Evolutionary conservation across 1,284 basidiomycete genomes (phyloP).

Genomic region (Tranzscheliella williamsii): DNA sequence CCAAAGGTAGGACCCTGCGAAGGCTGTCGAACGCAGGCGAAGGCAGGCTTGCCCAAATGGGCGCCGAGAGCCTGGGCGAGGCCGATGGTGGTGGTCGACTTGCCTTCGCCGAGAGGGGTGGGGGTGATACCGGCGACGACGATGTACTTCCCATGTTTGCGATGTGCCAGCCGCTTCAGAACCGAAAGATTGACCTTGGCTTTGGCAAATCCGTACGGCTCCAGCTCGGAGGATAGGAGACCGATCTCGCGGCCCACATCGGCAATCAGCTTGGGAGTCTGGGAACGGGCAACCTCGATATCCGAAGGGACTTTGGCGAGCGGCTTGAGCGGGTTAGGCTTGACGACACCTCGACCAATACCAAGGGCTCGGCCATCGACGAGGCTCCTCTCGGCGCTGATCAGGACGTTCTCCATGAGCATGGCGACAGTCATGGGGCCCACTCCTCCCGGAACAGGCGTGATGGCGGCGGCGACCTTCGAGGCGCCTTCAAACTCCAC

Average conservation of each 20-base stretch:
- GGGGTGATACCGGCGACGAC: constrained; percentile 97
- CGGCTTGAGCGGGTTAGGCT: constrained; percentile 77
- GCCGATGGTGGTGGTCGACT: constrained; percentile 97
- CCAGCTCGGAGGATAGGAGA: constrained; percentile 81
- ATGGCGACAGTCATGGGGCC: constrained; percentile 99
- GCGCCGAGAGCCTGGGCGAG: constrained; percentile 95
- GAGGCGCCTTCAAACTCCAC: constrained; percentile 82
- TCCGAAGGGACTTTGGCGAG: constrained; percentile 77
- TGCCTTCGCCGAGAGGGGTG: constrained; percentile 95
- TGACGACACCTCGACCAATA: constrained; percentile 68
- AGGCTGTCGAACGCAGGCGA: constrained; percentile 98
- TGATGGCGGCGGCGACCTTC: constrained; percentile 82
- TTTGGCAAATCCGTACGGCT: constrained; percentile 94
- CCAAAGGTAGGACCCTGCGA: constrained; percentile 99
- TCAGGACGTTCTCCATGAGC: constrained; percentile 93
- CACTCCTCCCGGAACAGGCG: constrained; percentile 91
- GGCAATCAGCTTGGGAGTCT: constrained; percentile 86
- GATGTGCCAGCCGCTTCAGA: constrained; percentile 79
- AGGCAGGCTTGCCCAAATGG: constrained; percentile 86
- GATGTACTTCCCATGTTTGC: constrained; percentile 94
- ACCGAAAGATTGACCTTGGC: constrained; percentile 93
- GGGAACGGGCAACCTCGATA: constrained; percentile 93
- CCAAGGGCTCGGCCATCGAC: constrained; percentile 71
- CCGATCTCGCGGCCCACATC: constrained; percentile 88
- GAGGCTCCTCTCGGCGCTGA: constrained; percentile 76